A percentile compares a stretch with the other conserved stretches of the same genome.
phyloP scores from a whole-genome alignment of 306 rosid species.

The Alnus rubra region DNA sequence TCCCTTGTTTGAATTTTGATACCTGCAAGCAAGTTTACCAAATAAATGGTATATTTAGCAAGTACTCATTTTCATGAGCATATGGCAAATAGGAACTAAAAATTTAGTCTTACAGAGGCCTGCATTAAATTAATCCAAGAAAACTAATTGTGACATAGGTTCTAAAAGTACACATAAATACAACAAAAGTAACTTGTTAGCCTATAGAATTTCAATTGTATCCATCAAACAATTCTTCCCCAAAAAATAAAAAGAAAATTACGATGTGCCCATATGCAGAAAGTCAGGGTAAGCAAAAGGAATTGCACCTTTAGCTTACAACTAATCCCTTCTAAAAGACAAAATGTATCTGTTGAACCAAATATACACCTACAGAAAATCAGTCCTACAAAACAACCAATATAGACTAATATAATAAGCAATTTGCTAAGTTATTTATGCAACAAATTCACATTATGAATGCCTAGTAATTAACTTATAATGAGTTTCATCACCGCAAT shows the following conservation, averaged over 20 bases:
- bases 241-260: too few relatives aligned
- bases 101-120: neutral
- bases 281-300: neutral
- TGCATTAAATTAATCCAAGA: neutral
- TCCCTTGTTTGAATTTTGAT: slow-evolving; percentile 76
- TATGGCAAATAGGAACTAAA: neutral
- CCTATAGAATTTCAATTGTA: neutral
- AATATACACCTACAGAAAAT: neutral
- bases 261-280: too few relatives aligned
- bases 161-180: neutral
- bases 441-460: slow-evolving; percentile 2
- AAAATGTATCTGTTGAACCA: neutral
- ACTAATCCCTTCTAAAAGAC: neutral
- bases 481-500: neutral
- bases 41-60: slow-evolving; percentile 18
- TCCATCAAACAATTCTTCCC: too few relatives aligned
- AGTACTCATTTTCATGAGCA: neutral
- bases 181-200: neutral
- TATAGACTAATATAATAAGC: slow-evolving; percentile 2
- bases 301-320: neutral
- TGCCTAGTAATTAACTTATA: neutral
- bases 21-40: slow-evolving; percentile 50
- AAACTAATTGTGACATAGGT: neutral
- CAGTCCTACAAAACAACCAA: neutral
- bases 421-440: neutral